phyloP scores from a whole-genome alignment of 2,329 filamentous ascomycete genomes.

The Hymenoscyphus fructigenus region DNA sequence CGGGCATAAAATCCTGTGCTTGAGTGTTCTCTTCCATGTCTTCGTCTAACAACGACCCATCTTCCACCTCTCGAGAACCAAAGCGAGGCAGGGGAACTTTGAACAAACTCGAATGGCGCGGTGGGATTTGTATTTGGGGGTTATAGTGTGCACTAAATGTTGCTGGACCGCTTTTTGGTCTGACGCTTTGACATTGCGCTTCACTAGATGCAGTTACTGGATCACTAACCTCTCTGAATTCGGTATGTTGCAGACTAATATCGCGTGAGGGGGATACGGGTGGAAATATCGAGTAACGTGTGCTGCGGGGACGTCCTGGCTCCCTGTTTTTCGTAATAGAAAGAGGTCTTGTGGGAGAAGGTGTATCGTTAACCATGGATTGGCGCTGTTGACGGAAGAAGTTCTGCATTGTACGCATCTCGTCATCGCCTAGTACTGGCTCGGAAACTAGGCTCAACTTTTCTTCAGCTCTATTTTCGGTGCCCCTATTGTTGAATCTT shows the following conservation, averaged over 20 bases:
- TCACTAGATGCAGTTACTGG: background rate
- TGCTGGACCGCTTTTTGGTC: slow-evolving; percentile 12
- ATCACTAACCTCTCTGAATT: background rate
- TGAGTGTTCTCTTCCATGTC: background rate
- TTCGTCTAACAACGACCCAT: background rate
- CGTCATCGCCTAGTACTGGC: slow-evolving; percentile 8
- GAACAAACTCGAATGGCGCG: slow-evolving; percentile 23
- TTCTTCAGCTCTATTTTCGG: background rate
- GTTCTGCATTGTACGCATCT: slow-evolving; percentile 10
- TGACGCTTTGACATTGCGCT: slow-evolving; percentile 4
- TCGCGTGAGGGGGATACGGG: background rate
- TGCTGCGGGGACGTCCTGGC: slow-evolving; percentile 18
- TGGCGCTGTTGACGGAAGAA: slow-evolving; percentile 14
- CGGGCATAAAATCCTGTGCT: background rate
- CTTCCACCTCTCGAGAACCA: background rate
- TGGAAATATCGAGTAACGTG: background rate
- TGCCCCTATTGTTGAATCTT: background rate
- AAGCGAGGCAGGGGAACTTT: slow-evolving; percentile 8
- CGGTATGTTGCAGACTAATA: background rate
- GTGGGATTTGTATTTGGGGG: slow-evolving; percentile 15
- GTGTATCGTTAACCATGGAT: background rate
- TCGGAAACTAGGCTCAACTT: background rate
- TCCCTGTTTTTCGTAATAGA: background rate
- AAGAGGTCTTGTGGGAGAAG: slow-evolving; percentile 8
- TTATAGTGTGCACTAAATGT: background rate